Evolutionary conservation across 257 asterid species (phyloP).

Genomic region (Ballota nigra): DNA sequence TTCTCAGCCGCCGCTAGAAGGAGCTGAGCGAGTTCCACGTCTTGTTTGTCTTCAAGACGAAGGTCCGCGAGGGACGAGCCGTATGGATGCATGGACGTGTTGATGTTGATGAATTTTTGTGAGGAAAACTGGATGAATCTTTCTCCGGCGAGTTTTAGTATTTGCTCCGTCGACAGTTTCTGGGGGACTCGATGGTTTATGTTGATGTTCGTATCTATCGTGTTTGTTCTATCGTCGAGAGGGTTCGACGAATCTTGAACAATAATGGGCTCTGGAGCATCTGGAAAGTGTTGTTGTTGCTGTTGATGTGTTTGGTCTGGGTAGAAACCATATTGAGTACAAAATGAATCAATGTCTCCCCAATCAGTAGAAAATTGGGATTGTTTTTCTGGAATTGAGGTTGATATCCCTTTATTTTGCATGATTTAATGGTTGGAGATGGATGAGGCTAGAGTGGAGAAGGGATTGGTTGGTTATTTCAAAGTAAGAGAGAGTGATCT

Average conservation of each 20-base stretch:
- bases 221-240: not conserved
- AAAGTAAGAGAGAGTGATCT: not conserved
- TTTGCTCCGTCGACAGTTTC: slow-evolving; percentile 34
- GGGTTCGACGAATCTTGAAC: not conserved
- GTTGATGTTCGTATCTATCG: not conserved
- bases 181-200: not conserved
- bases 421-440: not conserved
- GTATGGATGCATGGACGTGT: slow-evolving; percentile 25
- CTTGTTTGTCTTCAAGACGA: slow-evolving; percentile 32
- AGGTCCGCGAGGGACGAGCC: slow-evolving; percentile 34
- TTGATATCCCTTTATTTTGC: not conserved
- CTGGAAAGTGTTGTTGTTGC: not conserved
- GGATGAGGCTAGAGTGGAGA: not conserved
- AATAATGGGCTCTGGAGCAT: not conserved
- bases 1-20: slow-evolving; percentile 50
- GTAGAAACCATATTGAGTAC: slow-evolving; percentile 25
- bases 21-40: slow-evolving; percentile 41
- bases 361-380: no score
- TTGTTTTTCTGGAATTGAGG: not conserved
- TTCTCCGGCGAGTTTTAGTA: slow-evolving; percentile 42
- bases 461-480: no score
- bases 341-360: no score
- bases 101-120: slow-evolving; percentile 13
- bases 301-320: not conserved
- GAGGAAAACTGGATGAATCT: slow-evolving; percentile 39